Conservation (phyloP, 805 yeast species). For the Teunomyces panamensis region DNA sequence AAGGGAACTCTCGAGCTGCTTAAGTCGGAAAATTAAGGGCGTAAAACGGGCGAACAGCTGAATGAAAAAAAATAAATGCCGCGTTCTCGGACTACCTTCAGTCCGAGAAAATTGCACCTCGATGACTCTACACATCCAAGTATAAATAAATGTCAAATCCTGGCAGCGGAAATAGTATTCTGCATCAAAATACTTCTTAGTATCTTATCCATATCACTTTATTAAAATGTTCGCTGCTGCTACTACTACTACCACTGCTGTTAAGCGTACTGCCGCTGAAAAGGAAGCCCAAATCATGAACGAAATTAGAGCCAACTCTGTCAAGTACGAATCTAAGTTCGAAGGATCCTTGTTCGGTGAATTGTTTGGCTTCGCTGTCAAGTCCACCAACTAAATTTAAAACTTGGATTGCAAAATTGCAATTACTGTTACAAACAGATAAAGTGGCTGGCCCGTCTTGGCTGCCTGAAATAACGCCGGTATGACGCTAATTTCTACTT, state of each 20-base stretch:
- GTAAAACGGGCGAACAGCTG: not conserved
- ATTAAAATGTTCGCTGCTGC: not conserved
- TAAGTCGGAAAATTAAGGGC: not conserved
- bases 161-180: no score
- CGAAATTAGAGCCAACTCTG: constrained; percentile 36
- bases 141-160: not conserved
- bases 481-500: not conserved
- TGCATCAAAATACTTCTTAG: no score
- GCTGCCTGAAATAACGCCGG: not conserved
- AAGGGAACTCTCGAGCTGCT: not conserved
- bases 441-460: not conserved
- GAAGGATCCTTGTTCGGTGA: constrained; percentile 42
- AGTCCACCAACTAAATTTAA: constrained; percentile 6
- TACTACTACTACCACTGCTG: constrained; percentile 5
- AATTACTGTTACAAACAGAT: not conserved
- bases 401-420: not conserved
- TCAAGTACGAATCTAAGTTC: constrained; percentile 38
- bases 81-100: constrained; percentile 3
- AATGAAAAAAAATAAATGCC: not conserved
- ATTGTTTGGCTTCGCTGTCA: constrained; percentile 32
- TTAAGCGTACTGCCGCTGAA: constrained; percentile 31
- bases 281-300: constrained; percentile 46
- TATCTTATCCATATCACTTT: not conserved
- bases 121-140: not conserved
- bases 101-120: constrained; percentile 2